Conservation (phyloP, 1,139 yeast species). For the Pichia sp. region DNA sequence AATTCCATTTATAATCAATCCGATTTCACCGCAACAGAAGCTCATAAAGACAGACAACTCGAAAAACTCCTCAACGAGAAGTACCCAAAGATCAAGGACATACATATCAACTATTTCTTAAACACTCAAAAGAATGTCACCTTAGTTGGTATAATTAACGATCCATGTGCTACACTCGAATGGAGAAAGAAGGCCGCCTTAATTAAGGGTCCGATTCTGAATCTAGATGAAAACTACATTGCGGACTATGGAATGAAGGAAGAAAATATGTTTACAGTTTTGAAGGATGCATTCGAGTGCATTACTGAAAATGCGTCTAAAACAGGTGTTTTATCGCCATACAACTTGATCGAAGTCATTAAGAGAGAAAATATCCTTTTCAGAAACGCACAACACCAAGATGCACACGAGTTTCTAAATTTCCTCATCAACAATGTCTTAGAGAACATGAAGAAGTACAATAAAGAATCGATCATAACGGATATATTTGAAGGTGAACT, state of each 20-base stretch:
- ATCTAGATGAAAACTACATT: constrained; percentile 64
- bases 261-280: constrained; percentile 63
- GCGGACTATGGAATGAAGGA: constrained; percentile 44
- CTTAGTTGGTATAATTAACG: constrained; percentile 47
- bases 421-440: constrained; percentile 79
- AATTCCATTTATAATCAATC: neutral
- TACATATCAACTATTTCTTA: constrained; percentile 27
- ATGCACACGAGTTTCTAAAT: constrained; percentile 95
- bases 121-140: constrained; percentile 38
- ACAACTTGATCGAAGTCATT: constrained; percentile 65
- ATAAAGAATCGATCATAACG: constrained; percentile 43
- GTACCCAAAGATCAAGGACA: constrained; percentile 29
- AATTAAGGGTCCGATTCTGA: constrained; percentile 78
- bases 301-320: constrained; percentile 70
- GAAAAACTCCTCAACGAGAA: constrained; percentile 19
- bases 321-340: constrained; percentile 86
- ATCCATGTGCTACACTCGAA: constrained; percentile 62
- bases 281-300: constrained; percentile 83
- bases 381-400: constrained; percentile 94
- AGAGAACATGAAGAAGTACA: constrained; percentile 39
- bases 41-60: constrained; percentile 13
- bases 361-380: constrained; percentile 83
- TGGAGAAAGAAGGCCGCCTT: constrained; percentile 80
- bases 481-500: constrained; percentile 80
- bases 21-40: constrained; percentile 4